Percentiles rank a stretch among this genome's conserved stretches.
Evolutionary conservation across 192 early-diverging fungal species (phyloP).

Genomic region (Entomortierella chlamydospora): DNA sequence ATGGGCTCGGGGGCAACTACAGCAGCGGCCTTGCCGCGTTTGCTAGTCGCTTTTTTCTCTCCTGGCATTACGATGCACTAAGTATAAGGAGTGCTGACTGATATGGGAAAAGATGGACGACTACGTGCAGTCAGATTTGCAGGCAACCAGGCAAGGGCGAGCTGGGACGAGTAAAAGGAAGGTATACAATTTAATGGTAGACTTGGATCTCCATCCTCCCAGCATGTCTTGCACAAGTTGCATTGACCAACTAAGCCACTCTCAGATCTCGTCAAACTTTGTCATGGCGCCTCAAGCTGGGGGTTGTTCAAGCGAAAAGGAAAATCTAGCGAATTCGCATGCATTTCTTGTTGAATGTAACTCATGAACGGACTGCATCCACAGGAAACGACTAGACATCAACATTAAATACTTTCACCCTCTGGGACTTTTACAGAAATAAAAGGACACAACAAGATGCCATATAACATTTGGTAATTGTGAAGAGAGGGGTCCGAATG

Average conservation of each 20-base stretch:
- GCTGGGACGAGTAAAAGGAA: not conserved
- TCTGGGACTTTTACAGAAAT: not conserved
- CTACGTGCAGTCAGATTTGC: not conserved
- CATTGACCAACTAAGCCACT: not conserved
- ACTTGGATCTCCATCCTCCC: not conserved
- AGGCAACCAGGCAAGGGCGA: not conserved
- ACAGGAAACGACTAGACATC: not conserved
- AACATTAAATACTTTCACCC: not conserved
- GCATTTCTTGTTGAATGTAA: not conserved
- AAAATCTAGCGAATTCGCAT: not conserved
- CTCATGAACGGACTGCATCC: not conserved
- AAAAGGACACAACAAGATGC: conserved; percentile 19
- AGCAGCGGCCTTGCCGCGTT: conserved; percentile 24
- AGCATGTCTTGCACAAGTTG: not conserved
- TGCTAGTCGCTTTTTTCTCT: conserved; percentile 24
- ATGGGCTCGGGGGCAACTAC: conserved; percentile 15
- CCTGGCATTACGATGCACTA: conserved; percentile 24
- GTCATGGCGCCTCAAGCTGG: too few relatives aligned
- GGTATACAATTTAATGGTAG: not conserved
- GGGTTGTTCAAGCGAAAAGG: too few relatives aligned
- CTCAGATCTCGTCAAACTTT: too few relatives aligned
- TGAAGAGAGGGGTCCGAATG: not conserved
- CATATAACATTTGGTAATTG: conserved; percentile 48
- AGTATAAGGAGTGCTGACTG: not conserved
- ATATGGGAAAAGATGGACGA: not conserved